A percentile compares a stretch with the other conserved stretches of the same genome.
Conservation (phyloP, 1,284 basidiomycete species). For the Ganoderma boninense region DNA sequence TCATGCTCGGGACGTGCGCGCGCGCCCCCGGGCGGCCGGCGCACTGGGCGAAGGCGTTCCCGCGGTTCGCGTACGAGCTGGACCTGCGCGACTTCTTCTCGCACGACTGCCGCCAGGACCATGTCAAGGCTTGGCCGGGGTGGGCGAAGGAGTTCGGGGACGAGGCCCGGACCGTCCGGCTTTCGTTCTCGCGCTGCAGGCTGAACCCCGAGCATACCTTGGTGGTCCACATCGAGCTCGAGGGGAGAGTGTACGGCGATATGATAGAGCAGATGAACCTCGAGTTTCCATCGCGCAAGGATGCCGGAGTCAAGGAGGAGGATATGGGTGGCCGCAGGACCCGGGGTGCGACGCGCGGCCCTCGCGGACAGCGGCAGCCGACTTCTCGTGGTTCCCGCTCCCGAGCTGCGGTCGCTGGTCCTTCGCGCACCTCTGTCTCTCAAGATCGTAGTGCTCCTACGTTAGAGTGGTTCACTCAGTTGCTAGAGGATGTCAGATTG, state of each 20-base stretch:
- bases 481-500: neutral
- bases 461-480: neutral
- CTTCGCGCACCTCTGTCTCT: neutral
- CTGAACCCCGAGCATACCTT: neutral
- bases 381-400: neutral
- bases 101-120: slow-evolving; percentile 11
- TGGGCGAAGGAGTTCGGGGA: slow-evolving; percentile 11
- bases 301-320: neutral
- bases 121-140: slow-evolving; percentile 4
- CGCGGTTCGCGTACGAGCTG: neutral
- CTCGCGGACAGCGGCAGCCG: neutral
- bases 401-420: neutral
- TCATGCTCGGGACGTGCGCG: neutral
- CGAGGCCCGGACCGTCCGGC: slow-evolving; percentile 2
- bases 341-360: neutral
- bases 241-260: neutral
- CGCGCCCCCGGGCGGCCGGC: neutral
- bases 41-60: neutral
- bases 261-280: neutral
- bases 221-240: slow-evolving; percentile 13
- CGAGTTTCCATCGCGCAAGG: neutral
- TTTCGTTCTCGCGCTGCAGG: slow-evolving; percentile 14
- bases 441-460: neutral
- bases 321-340: too few species aligned
- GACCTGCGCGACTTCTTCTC: neutral